phyloP scores from a whole-genome alignment of 192 early-diverging fungal genomes.

The Thoreauomyces humboldtii region DNA sequence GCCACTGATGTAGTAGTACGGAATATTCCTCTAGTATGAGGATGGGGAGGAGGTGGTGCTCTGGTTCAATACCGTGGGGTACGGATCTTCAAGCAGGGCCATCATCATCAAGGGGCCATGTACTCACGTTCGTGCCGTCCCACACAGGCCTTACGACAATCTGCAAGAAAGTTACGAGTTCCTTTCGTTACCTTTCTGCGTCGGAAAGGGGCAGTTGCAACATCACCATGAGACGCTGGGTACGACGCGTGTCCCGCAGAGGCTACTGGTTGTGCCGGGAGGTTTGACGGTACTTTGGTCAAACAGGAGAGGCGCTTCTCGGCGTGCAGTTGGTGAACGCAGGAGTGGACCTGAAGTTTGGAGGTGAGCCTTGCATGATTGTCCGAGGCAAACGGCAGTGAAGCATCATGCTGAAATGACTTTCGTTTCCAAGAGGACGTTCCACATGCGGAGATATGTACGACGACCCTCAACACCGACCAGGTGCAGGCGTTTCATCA shows the following conservation, averaged over 20 bases:
- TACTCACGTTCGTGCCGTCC: slow-evolving; percentile 5
- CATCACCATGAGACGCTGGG: slow-evolving; percentile 78
- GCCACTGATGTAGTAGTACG: too few relatives aligned
- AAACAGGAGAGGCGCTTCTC: slow-evolving; percentile 63
- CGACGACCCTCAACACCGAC: slow-evolving; percentile 34
- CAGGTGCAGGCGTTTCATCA: slow-evolving; percentile 60
- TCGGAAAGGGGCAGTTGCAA: slow-evolving; percentile 52
- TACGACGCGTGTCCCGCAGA: too few relatives aligned
- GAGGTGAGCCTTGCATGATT: too few relatives aligned
- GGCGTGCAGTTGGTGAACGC: slow-evolving; percentile 73
- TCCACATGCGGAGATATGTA: slow-evolving; percentile 47
- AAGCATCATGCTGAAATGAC: too few relatives aligned
- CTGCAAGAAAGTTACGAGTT: slow-evolving; percentile 76
- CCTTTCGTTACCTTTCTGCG: slow-evolving; percentile 71
- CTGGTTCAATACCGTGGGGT: slow-evolving; percentile 68
- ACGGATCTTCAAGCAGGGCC: slow-evolving; percentile 27
- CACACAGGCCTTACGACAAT: slow-evolving; percentile 45
- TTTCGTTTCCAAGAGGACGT: slow-evolving; percentile 13
- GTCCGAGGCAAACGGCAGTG: too few relatives aligned
- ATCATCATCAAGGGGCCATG: background rate
- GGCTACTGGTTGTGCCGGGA: too few relatives aligned
- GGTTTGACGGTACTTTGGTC: too few relatives aligned
- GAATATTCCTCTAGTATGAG: slow-evolving; percentile 45
- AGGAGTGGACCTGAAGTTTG: slow-evolving; percentile 67
- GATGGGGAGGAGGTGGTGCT: slow-evolving; percentile 65